phyloP scores from a whole-genome alignment of 2,329 filamentous ascomycete genomes.

The Dendryphion nanum region DNA sequence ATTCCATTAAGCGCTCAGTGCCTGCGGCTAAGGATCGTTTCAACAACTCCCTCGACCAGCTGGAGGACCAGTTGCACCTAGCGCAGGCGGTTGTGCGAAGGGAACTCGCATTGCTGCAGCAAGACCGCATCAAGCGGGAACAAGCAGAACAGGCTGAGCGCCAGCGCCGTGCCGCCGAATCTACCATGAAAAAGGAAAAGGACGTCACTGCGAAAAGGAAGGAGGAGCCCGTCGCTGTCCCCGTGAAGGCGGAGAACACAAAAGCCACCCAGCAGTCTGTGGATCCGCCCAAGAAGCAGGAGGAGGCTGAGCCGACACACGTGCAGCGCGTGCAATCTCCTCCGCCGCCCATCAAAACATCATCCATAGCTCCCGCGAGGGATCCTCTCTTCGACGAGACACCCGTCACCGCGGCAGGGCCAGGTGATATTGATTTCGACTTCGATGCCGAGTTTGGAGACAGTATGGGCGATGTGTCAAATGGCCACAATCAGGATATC shows the following conservation, averaged over 20 bases:
- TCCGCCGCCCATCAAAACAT: constrained; percentile 16
- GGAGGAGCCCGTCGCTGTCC: neutral
- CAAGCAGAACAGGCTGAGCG: constrained; percentile 32
- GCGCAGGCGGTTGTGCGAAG: constrained; percentile 35
- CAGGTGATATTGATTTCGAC: constrained; percentile 39
- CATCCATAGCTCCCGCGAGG: constrained; percentile 8
- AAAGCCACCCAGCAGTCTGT: neutral
- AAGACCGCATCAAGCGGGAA: constrained; percentile 35
- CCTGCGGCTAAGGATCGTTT: constrained; percentile 44
- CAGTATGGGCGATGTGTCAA: constrained; percentile 11
- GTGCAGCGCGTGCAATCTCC: constrained; percentile 13
- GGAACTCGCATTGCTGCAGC: constrained; percentile 37
- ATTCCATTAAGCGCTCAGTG: constrained; percentile 38
- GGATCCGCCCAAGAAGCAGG: constrained; percentile 5
- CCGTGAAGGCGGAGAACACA: constrained; percentile 1
- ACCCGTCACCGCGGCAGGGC: constrained; percentile 22
- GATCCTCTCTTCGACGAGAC: constrained; percentile 33
- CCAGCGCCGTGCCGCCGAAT: constrained; percentile 26
- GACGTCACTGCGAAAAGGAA: constrained; percentile 7
- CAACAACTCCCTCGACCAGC: constrained; percentile 52
- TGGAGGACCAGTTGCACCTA: constrained; percentile 46
- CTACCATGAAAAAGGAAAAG: constrained; percentile 18
- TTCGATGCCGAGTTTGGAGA: constrained; percentile 38
- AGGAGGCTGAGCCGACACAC: constrained; percentile 6
- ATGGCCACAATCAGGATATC: constrained; percentile 17